Evolutionary conservation across 2,329 filamentous ascomycete species (phyloP).

Genomic region (Furcasterigmium sp.): DNA sequence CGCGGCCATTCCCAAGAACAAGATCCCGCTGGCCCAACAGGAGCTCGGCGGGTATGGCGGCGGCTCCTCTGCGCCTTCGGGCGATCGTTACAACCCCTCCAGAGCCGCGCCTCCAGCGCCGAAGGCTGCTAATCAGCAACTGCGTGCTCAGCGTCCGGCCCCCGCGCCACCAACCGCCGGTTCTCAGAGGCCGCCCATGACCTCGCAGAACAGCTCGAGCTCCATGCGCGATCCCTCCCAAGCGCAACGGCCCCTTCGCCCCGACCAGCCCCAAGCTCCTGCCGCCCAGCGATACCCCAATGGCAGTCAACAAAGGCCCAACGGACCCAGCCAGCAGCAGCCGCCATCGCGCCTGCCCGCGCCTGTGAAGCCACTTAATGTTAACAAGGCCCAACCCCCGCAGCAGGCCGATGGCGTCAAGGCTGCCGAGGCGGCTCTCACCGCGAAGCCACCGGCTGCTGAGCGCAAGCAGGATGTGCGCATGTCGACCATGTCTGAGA

Average conservation of each 20-base stretch:
- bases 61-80: constrained; percentile 35
- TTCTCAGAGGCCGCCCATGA: constrained; percentile 36
- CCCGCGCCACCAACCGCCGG: constrained; percentile 58
- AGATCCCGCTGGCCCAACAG: constrained; percentile 78
- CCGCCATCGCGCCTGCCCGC: constrained; percentile 48
- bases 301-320: constrained; percentile 44
- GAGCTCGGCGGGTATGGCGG: constrained; percentile 71
- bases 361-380: constrained; percentile 74
- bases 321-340: constrained; percentile 14
- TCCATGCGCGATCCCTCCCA: constrained; percentile 38
- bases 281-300: constrained; percentile 50
- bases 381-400: constrained; percentile 56
- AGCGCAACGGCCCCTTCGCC: constrained; percentile 33
- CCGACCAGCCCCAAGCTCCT: constrained; percentile 32
- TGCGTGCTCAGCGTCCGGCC: constrained; percentile 73
- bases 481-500: constrained; percentile 98
- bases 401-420: constrained; percentile 66
- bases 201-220: constrained; percentile 44
- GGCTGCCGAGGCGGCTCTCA: constrained; percentile 84
- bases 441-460: constrained; percentile 67
- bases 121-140: constrained; percentile 50
- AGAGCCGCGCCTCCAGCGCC: constrained; percentile 81
- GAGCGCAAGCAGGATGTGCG: constrained; percentile 87
- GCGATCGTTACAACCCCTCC: constrained; percentile 76
- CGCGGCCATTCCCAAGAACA: constrained; percentile 77